Conservation (phyloP, 2,329 filamentous ascomycete species). For the Ustulina deusta region DNA sequence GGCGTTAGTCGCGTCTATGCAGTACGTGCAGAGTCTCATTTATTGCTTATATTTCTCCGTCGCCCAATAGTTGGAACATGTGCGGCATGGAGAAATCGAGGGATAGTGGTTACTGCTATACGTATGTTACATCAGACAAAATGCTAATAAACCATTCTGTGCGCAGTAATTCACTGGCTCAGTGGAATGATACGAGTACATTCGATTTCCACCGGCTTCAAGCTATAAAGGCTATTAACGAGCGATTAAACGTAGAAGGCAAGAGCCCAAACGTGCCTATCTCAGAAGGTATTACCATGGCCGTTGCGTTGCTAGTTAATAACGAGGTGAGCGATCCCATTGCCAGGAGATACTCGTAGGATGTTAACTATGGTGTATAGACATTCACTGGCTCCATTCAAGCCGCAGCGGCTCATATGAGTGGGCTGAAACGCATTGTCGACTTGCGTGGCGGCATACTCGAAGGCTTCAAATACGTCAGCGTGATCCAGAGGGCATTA, state of each 20-base stretch:
- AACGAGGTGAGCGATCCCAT: constrained; percentile 46
- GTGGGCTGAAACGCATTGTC: constrained; percentile 50
- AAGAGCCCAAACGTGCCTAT: constrained; percentile 48
- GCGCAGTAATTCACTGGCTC: constrained; percentile 48
- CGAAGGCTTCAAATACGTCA: constrained; percentile 49
- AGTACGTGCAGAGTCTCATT: constrained; percentile 38
- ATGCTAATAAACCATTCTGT: constrained; percentile 21
- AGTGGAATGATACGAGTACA: constrained; percentile 51
- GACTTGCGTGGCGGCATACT: constrained; percentile 50
- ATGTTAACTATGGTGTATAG: constrained; percentile 35
- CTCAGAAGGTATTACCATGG: constrained; percentile 51
- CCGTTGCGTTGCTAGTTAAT: constrained; percentile 51
- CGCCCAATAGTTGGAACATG: not conserved
- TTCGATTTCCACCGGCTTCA: constrained; percentile 53
- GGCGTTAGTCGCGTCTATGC: constrained; percentile 52
- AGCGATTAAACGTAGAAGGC: constrained; percentile 50
- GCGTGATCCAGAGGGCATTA: constrained; percentile 50
- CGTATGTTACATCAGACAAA: not conserved
- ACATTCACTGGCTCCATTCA: constrained; percentile 49
- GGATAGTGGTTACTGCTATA: not conserved
- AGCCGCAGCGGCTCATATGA: constrained; percentile 51
- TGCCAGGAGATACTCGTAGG: not conserved
- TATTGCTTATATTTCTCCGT: not conserved
- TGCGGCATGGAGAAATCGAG: not conserved
- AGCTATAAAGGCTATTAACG: constrained; percentile 51